These are phyloP conservation scores for Cocos nucifera DNA, from an alignment of 176 grass and related monocot species.

Conservation along the genomic window DNA sequence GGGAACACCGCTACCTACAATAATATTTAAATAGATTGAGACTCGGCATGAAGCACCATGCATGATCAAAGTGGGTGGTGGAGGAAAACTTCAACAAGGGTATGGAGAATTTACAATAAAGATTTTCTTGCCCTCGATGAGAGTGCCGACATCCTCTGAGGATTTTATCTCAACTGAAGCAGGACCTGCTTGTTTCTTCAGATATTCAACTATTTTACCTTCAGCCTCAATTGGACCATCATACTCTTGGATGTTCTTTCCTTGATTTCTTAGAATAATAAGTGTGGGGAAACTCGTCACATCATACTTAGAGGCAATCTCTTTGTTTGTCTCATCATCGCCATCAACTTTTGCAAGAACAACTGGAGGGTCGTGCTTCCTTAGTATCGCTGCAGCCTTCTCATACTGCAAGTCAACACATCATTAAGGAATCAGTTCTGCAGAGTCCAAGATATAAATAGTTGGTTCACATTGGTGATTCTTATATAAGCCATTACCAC, in stretches of 20 bases:
- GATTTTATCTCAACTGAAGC: conserved; percentile 55
- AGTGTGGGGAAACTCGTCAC: conserved; percentile 49
- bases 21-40: conserved; percentile 2
- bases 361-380: conserved; percentile 34
- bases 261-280: conserved; percentile 64
- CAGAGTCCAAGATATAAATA: neutral
- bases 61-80: no score
- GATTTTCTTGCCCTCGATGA: conserved; percentile 41
- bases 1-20: conserved; percentile 74
- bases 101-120: conserved; percentile 45
- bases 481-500: conserved; percentile 35
- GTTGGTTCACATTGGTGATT: no score
- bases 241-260: conserved; percentile 28
- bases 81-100: no score
- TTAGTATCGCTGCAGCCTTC: conserved; percentile 53
- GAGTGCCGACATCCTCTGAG: conserved; percentile 17
- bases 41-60: no score
- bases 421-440: neutral
- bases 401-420: conserved; percentile 56
- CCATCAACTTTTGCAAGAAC: conserved; percentile 63
- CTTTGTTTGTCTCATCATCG: conserved; percentile 53
- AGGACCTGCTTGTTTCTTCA: conserved; percentile 63
- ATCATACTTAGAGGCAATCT: conserved; percentile 56
- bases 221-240: conserved; percentile 56
- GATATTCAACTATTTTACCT: conserved; percentile 52